Base-by-base conservation (phyloP, 2,329 filamentous ascomycete genomes). In the Trichocomaceae sp. region DNA sequence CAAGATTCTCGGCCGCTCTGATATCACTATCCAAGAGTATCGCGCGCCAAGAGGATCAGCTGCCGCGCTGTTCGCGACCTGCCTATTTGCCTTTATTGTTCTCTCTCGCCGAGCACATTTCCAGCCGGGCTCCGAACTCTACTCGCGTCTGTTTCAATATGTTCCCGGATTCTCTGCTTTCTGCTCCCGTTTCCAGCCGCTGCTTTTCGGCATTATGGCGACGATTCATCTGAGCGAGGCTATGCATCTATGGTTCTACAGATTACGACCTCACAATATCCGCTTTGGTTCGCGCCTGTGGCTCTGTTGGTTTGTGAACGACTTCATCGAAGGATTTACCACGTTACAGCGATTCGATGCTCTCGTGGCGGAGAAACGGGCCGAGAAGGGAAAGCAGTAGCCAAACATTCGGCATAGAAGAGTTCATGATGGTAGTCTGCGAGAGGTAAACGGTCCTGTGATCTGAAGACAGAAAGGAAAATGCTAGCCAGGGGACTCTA, bases 191-290 rank as follows among this genome's bases (percentile, higher is more conserved):
- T 69, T 87, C 1, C 83, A 86, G 58, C 79, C 79, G 48, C 66
- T 73, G 13, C 73, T 92, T 42, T 74, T 86, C 52, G 62, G 74
- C 19, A 75, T 81, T 0, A 80, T 91, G 55, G 3, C 89, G 1
- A 75, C 64, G 0, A 79, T 89, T 12, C 92, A 96, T 70, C 20
- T 77, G 0, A 56, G 69, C 2, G 92, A 96, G 75, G 72, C 77
- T n/a, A 71, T 72, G 45, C 55, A 66, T 53, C 74, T 84, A 68
- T 70, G 70, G 6, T 59, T 67, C 12, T 70, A 63, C 52, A 75
- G 75, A 59, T 64, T 84, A 66, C 67, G 66, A 53, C 77, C 68
- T 58, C 75, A 83, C 68, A 76, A 75, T n/a, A 74, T 84, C 49
- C 75, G 74, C 23, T 58, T 74, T 39, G 66, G 75, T 20, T 77